Conservation (phyloP, 1,139 yeast genomes). For the Fermentozyma sake region DNA sequence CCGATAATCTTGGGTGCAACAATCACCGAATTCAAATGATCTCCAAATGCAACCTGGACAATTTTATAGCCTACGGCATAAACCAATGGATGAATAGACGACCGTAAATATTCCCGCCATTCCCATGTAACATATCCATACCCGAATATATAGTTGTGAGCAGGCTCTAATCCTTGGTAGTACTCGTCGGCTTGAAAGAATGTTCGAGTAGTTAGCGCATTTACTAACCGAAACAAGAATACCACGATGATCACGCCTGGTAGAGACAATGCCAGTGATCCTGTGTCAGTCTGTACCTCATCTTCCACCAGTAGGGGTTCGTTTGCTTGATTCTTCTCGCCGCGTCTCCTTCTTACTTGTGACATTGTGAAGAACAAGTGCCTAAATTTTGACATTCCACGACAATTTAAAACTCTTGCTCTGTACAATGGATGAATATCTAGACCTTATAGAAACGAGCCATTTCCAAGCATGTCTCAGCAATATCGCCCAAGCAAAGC, state of each 20-base stretch:
- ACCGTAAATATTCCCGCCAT: slow-evolving; percentile 73
- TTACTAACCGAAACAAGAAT: slow-evolving; percentile 41
- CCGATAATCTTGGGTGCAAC: slow-evolving; percentile 62
- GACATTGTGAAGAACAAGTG: no score
- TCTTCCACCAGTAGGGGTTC: no score
- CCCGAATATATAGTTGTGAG: slow-evolving; percentile 69
- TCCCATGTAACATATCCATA: slow-evolving; percentile 94
- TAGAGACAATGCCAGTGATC: no score
- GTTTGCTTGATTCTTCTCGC: no score
- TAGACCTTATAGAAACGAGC: slow-evolving; percentile 12
- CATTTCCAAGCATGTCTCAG: slow-evolving; percentile 14
- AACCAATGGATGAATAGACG: slow-evolving; percentile 74
- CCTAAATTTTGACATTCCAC: no score
- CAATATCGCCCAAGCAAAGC: slow-evolving; percentile 14
- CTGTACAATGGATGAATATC: no score
- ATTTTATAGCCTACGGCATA: slow-evolving; percentile 45
- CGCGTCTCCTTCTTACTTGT: no score
- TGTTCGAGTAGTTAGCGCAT: slow-evolving; percentile 61
- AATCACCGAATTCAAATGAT: slow-evolving; percentile 11
- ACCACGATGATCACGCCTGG: no score
- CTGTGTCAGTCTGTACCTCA: no score
- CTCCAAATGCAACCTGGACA: slow-evolving; percentile 9
- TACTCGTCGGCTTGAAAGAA: slow-evolving; percentile 96
- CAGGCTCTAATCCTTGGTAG: slow-evolving; percentile 92
- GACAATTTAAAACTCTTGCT: no score